Evolutionary conservation across 768 basidiomycete species (phyloP).

Genomic region (Amyloporia xantha): DNA sequence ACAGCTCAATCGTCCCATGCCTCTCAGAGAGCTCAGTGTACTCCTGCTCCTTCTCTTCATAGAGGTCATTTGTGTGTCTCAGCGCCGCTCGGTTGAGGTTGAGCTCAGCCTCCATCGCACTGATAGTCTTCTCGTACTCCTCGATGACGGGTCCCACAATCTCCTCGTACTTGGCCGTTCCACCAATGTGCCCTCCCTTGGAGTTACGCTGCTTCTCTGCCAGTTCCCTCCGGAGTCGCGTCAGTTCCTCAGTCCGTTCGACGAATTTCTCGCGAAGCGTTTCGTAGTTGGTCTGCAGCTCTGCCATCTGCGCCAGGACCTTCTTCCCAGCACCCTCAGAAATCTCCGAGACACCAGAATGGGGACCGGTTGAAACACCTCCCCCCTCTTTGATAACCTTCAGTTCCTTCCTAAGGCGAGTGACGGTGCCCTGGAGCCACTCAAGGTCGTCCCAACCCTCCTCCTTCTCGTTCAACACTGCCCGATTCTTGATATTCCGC

Average conservation of each 20-base stretch:
- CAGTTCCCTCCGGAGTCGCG: conserved; percentile 69
- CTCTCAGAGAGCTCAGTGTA: conserved; percentile 57
- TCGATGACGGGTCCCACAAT: conserved; percentile 97
- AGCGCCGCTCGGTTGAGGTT: conserved; percentile 82
- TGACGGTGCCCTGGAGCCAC: conserved; percentile 85
- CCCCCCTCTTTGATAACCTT: conserved; percentile 73
- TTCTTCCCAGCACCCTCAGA: conserved; percentile 65
- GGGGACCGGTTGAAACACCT: conserved; percentile 3
- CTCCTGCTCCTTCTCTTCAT: conserved; percentile 87
- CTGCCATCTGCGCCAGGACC: conserved; percentile 73
- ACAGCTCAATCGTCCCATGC: conserved; percentile 74
- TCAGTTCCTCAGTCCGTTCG: conserved; percentile 84
- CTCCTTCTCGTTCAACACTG: conserved; percentile 88
- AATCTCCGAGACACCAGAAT: conserved; percentile 21
- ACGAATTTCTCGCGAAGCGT: conserved; percentile 79
- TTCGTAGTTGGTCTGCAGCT: conserved; percentile 82
- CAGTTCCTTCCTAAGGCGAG: conserved; percentile 81
- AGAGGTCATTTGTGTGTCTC: conserved; percentile 85
- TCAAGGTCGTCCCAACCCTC: conserved; percentile 99
- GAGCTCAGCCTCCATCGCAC: conserved; percentile 89
- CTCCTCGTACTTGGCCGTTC: conserved; percentile 73
- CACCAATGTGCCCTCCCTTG: conserved; percentile 53
- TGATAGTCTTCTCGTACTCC: conserved; percentile 97
- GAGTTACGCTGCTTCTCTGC: conserved; percentile 65
- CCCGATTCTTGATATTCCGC: conserved; percentile 93